Base-by-base conservation (phyloP, 1,284 basidiomycete species). In the Kwoniella shivajii region DNA sequence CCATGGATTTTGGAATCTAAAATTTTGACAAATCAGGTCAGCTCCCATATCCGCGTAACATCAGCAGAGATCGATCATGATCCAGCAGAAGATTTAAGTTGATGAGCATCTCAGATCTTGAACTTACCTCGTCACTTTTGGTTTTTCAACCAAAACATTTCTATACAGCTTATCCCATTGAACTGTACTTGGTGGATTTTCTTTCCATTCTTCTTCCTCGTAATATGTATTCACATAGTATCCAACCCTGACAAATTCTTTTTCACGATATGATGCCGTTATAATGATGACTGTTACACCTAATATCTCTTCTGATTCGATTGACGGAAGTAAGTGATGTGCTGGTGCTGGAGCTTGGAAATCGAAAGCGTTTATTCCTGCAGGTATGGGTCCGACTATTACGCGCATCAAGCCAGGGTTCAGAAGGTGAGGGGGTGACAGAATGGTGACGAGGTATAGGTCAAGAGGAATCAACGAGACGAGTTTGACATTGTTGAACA, bases 161-260 rank as follows among this genome's bases (percentile, higher is more conserved):
- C 95, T 84, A 63, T 89, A 84, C 27, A 99, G 80, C 54, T 86
- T 82, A 39, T 92, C 88, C 72, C 92, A 90, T 66, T 84, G 78
- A 50, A 92, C 89, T 49, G 82, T 82, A 33, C 79, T 61, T 10
- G 89, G 89, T 14, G 87, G 87, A 16, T 81, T 83, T 69, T 86
- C 84, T 72, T 86, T 88, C 84, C 92, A 86, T 78, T 91, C 90
- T 61, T 94, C 90, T 64, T 89, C 89, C 75, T 97, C 93, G 75
- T 98, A 98, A 74, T 97, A 94, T 46, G 94, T 98, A 75, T 98
- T 96, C 78, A 99, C 96, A 77, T 99, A 99, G 79, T 99, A 99
- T 5, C 96, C 95, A 20, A 99, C 94, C 38, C 95, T 86, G 36
- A 99, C 95, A 77, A 99, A 99, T 77, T 99, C 95, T 71, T 96